Base-by-base conservation (phyloP, 371 early-diverging fungal genomes). In the Circinella umbellata region DNA sequence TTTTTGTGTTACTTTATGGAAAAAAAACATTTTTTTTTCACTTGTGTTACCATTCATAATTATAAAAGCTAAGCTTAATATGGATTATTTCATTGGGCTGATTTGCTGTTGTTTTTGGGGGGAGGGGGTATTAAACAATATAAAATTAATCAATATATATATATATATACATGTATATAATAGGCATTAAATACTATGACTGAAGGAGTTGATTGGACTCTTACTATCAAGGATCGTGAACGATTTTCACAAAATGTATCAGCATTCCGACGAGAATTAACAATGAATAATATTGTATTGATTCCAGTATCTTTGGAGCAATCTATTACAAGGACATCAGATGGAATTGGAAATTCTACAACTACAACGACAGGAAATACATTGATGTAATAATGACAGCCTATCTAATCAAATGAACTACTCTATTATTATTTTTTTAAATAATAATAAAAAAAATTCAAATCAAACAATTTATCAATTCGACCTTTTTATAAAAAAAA, bases 161-260 rank as follows among this genome's bases (percentile, higher is more conserved):
- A 27, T 27, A 27, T 27, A 42, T 42, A 11, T 63, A 4, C n/a
- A n/a, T n/a, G n/a, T 34, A 55, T 64, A 17, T 47, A 37, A 20
- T 73, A 87, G 86, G 76, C 86, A 18, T 71, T 87, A 35, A 73
- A 79, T 55, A 80, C 80, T 42, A 78, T 96, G 48, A 84, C 94
- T 82, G 91, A 92, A 20, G 89, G 88, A 4, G 80, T 94, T 10
- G 88, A 89, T 48, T 86, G 83, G 73, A 91, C 87, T 37, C 67
- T 95, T 53, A 72, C 81, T 1, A 71, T 86, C 2, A 85, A 80
- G 55, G 94, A 94, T 77, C 85, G 94, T 15, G 95, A 96, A 71
- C 73, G 87, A 48, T 95, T 96, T 72, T 92, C 95, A 4, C 92
- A 93, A 66, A 91, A 92, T 61, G 77, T 92, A 37, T 86, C 90